Conservation (phyloP, 768 basidiomycete genomes). For the Boletellus emodensis region DNA sequence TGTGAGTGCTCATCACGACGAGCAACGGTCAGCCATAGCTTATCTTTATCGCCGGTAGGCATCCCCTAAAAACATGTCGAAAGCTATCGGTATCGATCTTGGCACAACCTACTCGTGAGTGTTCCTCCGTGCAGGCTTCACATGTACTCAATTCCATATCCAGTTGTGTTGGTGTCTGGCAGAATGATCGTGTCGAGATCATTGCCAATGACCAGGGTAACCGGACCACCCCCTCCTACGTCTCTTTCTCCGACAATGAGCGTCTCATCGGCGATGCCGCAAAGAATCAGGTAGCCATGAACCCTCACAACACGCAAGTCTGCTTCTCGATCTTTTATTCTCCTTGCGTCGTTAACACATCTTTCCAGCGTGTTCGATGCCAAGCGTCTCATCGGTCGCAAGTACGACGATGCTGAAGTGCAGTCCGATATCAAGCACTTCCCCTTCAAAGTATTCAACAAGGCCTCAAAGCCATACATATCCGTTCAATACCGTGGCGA, state of each 20-base stretch:
- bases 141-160: slow-evolving; percentile 6
- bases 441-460: slow-evolving; percentile 89
- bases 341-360: slow-evolving; percentile 1
- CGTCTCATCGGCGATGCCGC: slow-evolving; percentile 99
- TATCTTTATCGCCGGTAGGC: slow-evolving; percentile 8
- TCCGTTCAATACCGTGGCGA: slow-evolving; percentile 91
- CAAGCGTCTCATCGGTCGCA: slow-evolving; percentile 95
- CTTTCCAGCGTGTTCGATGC: slow-evolving; percentile 85
- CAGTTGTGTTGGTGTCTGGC: slow-evolving; percentile 99
- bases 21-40: neutral
- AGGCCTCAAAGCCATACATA: slow-evolving; percentile 84
- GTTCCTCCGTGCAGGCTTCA: neutral
- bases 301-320: slow-evolving; percentile 82
- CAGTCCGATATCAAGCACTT: slow-evolving; percentile 86
- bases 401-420: slow-evolving; percentile 81
- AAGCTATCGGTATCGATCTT: slow-evolving; percentile 88
- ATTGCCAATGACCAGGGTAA: slow-evolving; percentile 95
- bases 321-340: neutral
- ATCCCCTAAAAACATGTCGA: slow-evolving; percentile 44
- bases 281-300: slow-evolving; percentile 98
- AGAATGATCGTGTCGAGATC: slow-evolving; percentile 98
- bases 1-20: slow-evolving; percentile 17
- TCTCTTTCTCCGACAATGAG: slow-evolving; percentile 91
- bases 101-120: slow-evolving; percentile 91
- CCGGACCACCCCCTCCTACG: slow-evolving; percentile 94